Conservation (phyloP, 1,284 basidiomycete genomes). For the Marasmius tenuissimus region DNA sequence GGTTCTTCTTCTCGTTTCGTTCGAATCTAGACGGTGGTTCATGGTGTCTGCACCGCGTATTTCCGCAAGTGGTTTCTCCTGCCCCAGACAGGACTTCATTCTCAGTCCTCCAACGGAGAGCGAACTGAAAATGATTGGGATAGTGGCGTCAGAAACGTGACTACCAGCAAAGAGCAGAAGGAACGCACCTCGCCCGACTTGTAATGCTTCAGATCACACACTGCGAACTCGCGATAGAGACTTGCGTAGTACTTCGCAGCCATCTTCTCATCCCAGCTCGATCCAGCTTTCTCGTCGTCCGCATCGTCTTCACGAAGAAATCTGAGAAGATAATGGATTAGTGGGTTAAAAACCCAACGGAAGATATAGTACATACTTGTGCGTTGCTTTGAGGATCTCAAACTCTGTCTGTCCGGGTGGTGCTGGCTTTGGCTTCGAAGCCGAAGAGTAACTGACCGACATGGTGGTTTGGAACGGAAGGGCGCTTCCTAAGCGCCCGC, state of each 20-base stretch:
- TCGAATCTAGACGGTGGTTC: slow-evolving; percentile 25
- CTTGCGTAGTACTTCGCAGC: slow-evolving; percentile 85
- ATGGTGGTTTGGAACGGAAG: too few species aligned
- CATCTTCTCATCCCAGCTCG: slow-evolving; percentile 76
- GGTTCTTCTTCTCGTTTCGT: slow-evolving; percentile 18
- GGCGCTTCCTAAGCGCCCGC: too few species aligned
- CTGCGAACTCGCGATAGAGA: slow-evolving; percentile 87
- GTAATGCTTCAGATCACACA: slow-evolving; percentile 93
- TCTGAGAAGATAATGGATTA: slow-evolving; percentile 36
- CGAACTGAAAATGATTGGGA: slow-evolving; percentile 44
- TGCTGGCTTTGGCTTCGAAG: slow-evolving; percentile 5
- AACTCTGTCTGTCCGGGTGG: slow-evolving; percentile 16
- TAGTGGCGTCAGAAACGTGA: background rate
- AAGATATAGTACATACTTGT: slow-evolving; percentile 1
- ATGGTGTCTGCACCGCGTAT: slow-evolving; percentile 80
- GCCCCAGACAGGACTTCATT: slow-evolving; percentile 81
- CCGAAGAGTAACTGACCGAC: background rate
- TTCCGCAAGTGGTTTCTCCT: slow-evolving; percentile 86
- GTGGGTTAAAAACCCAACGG: slow-evolving; percentile 6
- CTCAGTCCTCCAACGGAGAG: slow-evolving; percentile 90
- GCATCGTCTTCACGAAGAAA: slow-evolving; percentile 74
- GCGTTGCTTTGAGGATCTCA: slow-evolving; percentile 15
- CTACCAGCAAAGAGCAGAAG: background rate
- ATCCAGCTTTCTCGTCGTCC: slow-evolving; percentile 35
- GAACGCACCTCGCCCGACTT: slow-evolving; percentile 79